Percentiles rank a stretch among this genome's conserved stretches.
phyloP scores from a whole-genome alignment of 2,329 filamentous ascomycete species.

The Knoxdaviesia capensis region DNA sequence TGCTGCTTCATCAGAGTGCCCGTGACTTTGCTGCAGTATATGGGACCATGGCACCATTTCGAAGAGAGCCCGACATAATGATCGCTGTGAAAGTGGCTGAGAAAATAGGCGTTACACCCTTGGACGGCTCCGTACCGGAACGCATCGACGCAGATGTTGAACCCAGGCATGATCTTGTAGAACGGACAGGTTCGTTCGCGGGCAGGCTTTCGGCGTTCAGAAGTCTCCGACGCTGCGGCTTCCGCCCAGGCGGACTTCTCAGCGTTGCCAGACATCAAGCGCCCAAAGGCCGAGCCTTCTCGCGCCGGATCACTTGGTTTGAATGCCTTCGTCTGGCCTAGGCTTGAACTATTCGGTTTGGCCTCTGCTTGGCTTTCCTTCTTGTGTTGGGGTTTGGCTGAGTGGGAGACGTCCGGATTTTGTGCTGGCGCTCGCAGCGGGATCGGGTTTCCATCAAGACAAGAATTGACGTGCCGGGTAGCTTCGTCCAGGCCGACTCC shows the following conservation, averaged over 20 bases:
- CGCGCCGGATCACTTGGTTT: conserved; percentile 14
- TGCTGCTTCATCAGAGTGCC: conserved; percentile 77
- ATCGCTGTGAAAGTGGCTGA: conserved; percentile 96
- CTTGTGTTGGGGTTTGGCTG: conserved; percentile 14
- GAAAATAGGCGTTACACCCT: conserved; percentile 83
- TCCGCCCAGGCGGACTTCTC: conserved; percentile 81
- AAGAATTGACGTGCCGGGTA: conserved; percentile 76
- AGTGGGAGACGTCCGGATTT: conserved; percentile 1
- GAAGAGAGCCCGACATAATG: conserved; percentile 85
- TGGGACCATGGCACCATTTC: conserved; percentile 80
- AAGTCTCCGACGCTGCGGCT: conserved; percentile 60
- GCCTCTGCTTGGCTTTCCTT: conserved; percentile 38
- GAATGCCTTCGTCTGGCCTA: conserved; percentile 68
- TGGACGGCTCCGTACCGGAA: conserved; percentile 89
- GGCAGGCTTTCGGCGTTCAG: conserved; percentile 65
- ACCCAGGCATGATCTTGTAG: conserved; percentile 91
- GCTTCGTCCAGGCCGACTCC: conserved; percentile 45
- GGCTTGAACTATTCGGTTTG: conserved; percentile 48
- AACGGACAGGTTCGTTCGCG: conserved; percentile 89
- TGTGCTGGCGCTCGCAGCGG: conserved; percentile 22
- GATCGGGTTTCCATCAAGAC: conserved; percentile 63
- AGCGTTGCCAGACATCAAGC: conserved; percentile 79
- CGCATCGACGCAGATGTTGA: conserved; percentile 86
- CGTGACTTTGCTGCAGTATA: conserved; percentile 89
- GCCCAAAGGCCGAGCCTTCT: conserved; percentile 61